A percentile compares a stretch with the other conserved stretches of the same genome.
These are phyloP conservation scores for Leucosporidium scottii DNA, from an alignment of 768 basidiomycete species.

Conservation along the genomic window DNA sequence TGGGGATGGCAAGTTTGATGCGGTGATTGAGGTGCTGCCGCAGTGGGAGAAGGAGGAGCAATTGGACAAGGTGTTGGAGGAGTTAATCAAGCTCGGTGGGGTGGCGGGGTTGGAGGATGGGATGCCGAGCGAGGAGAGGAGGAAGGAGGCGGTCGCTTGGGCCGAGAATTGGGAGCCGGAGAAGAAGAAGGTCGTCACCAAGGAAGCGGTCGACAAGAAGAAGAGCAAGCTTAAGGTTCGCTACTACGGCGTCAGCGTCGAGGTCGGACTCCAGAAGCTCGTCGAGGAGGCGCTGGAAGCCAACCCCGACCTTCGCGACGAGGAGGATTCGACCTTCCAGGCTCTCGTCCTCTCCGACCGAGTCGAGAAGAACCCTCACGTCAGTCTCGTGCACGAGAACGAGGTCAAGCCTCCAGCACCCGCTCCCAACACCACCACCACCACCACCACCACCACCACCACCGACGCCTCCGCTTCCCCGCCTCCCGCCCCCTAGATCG, in stretches of 20 bases:
- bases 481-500: conserved; percentile 6
- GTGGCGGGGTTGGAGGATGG: conserved; percentile 36
- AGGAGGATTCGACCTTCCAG: conserved; percentile 48
- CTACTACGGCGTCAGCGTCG: conserved; percentile 73
- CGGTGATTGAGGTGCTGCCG: conserved; percentile 59
- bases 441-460: conserved; percentile 36
- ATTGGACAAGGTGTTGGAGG: conserved; percentile 56
- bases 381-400: conserved; percentile 75
- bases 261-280: conserved; percentile 55
- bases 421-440: conserved; percentile 32
- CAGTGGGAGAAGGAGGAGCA: conserved; percentile 53
- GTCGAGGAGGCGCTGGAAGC: conserved; percentile 47
- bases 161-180: conserved; percentile 17
- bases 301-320: not conserved
- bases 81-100: conserved; percentile 53
- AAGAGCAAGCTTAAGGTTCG: conserved; percentile 45
- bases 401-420: conserved; percentile 36
- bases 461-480: conserved; percentile 34
- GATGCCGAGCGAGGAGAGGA: conserved; percentile 40
- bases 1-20: conserved; percentile 48
- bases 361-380: conserved; percentile 61
- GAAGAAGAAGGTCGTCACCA: conserved; percentile 7
- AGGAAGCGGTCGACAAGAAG: conserved; percentile 4
- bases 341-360: conserved; percentile 48
- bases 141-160: conserved; percentile 45